Evolutionary conservation across 2,329 filamentous ascomycete species (phyloP), one percentile per base, ranked within the genome.

Genomic region (Cercospora nicotianae): DNA sequence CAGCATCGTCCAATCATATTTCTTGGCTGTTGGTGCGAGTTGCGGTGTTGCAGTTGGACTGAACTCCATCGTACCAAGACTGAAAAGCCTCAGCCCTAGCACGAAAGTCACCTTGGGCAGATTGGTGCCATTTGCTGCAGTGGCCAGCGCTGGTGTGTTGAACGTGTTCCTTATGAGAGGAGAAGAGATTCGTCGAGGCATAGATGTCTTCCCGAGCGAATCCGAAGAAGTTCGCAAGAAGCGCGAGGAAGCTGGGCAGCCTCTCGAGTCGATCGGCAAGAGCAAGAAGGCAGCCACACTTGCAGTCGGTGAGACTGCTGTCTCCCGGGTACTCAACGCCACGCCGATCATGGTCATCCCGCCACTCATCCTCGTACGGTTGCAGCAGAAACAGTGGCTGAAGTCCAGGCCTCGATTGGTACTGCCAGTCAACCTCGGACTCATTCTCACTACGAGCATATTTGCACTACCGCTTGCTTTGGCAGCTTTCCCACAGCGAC

Each of bases 81-180:
- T 99, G 31, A 93, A 91, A 78, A 82, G 86, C 68, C 83, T 98
- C 58, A 88, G 90, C 16, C 91, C 92, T 0, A 87, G 88, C 63
- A 91, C 94, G 3, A 89, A 89, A 69, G 86, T 90, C 45, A 88
- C 96, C 20, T 88, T 98, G 2, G 86, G 88, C 64, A 90, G 95
- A n/a, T 87, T 99, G 8, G 94, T 98, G 6, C 95, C 95, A 28
- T 99, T 99, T 77, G 95, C 94, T 0, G 95, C 95, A 12, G 95
- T 99, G 10, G 94, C 94, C 31, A 91, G 89, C 67, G 95, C 95
- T 3, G 94, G 93, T 76, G 93, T 90, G 1, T 85, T 99, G 70
- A 99, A 99, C 80, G 95, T 97, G 28, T 96, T 97, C 81, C 87
- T 99, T 65, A 99, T 99, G 95, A 92, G 95, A 68, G 90, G 93